Base-by-base conservation (phyloP, 768 basidiomycete species). In the Mycena amicta region DNA sequence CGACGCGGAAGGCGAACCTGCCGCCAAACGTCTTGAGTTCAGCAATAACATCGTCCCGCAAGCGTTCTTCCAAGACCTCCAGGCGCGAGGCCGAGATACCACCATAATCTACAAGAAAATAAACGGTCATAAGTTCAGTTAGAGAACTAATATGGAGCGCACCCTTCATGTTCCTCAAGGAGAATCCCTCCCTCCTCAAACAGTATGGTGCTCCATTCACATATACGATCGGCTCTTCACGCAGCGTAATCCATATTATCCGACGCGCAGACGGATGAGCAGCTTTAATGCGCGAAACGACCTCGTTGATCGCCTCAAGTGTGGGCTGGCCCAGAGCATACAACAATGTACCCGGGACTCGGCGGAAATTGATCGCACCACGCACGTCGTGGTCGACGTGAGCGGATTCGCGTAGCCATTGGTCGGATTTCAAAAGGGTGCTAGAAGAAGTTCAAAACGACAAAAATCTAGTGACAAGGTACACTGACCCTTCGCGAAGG, bases 311-410 rank as follows among this genome's bases (percentile, higher is more conserved):
- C 2, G 94, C 96, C 56, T 91, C 90, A 50, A 87, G 74, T 0
- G 92, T 93, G 2, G 97, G 97, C 70, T 98, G 97, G 0, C 94
- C 95, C 27, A 97, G 85, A 0, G 94, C 95, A 62, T 93, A 99
- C 29, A 98, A 89, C 45, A 87, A 86, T 22, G 89, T 89, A 4
- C 80, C 81, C 0, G 88, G 86, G 37, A 97, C 84, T 55, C 88
- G 88, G 52, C 97, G 85, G 79, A 97, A 98, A 67, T 97, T 97
- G 73, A 92, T 90, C 2, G 92, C 94, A n/a, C 97, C 97, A 2
- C 93, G 88, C 50, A 98, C 83, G 37, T 83, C 87, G 46, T 84
- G 72, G 49, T 83, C 79, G 40, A 89, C 84, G 47, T 79, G 80
- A 56, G 85, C 77, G 41, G 87, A 89, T 70, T 92, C 86, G 23